A percentile compares a stretch with the other conserved stretches of the same genome.
phyloP scores from a whole-genome alignment of 768 basidiomycete genomes.

The Russula compacta region DNA sequence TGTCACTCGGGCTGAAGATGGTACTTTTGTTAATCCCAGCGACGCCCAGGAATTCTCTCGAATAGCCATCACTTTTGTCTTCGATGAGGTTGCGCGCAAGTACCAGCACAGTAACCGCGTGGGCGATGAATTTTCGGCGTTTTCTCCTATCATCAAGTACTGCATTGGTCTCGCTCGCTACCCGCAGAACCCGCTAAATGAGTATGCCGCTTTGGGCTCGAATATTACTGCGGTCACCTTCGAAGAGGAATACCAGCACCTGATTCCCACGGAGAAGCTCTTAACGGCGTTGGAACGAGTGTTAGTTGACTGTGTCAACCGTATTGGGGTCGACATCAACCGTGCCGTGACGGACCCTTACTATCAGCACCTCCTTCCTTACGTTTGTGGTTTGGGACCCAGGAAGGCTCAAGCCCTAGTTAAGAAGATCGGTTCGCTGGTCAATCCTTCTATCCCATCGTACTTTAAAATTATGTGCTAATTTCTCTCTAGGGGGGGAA shows the following conservation, averaged over 20 bases:
- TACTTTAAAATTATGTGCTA: neutral
- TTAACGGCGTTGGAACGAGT: slow-evolving; percentile 72
- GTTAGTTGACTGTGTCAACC: slow-evolving; percentile 84
- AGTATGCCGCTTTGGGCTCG: slow-evolving; percentile 81
- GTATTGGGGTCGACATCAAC: slow-evolving; percentile 94
- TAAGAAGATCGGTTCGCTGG: slow-evolving; percentile 69
- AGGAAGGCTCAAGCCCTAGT: slow-evolving; percentile 83
- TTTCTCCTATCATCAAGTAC: slow-evolving; percentile 77
- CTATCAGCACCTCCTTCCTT: slow-evolving; percentile 81
- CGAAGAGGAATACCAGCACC: slow-evolving; percentile 76
- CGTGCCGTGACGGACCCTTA: slow-evolving; percentile 82
- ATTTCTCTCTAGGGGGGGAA: slow-evolving; percentile 61
- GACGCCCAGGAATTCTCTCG: slow-evolving; percentile 34
- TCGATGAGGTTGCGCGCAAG: slow-evolving; percentile 87
- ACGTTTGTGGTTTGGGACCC: slow-evolving; percentile 88
- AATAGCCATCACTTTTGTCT: slow-evolving; percentile 73
- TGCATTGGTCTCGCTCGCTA: slow-evolving; percentile 92
- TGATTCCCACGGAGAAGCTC: slow-evolving; percentile 81
- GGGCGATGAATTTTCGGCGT: slow-evolving; percentile 68
- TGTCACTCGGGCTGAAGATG: slow-evolving; percentile 3
- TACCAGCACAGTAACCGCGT: slow-evolving; percentile 89
- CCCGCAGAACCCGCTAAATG: slow-evolving; percentile 87
- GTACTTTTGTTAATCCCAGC: slow-evolving; percentile 8
- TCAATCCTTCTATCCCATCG: slow-evolving; percentile 31
- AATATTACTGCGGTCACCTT: slow-evolving; percentile 81